Evolutionary conservation across 2,329 filamentous ascomycete genomes (phyloP), one percentile per base, ranked within the genome.

Genomic region (Fusarium compactum): DNA sequence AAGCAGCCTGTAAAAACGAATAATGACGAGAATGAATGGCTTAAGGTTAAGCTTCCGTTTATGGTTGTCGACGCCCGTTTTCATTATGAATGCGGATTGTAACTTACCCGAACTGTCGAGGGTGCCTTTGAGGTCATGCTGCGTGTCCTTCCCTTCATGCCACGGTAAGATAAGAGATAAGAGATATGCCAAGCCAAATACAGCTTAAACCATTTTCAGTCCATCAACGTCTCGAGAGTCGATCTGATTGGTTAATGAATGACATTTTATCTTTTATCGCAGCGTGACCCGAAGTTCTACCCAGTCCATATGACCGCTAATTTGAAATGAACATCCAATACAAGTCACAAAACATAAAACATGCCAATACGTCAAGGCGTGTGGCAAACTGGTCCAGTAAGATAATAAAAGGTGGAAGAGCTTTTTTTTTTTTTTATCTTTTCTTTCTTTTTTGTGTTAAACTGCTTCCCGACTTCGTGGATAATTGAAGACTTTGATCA

Each of bases 1-100:
- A 64, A 24, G 24, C 50, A 45, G 38, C 20, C 18, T 10, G 1
- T 4, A 6, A 29, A 0, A 5, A 9, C 9, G 2, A 12, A 8
- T 15, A 34, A 24, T 6, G 16, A 24, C 15, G 2, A 32, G 6
- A 10, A 2, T 12, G 2, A 1, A 20, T 41, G 40, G 44, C 50
- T 64, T 50, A 2, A 2, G 2, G 1, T 64, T 58, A 64, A 64
- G 44, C 59, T 64, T 64, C 38, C 44, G 50, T 58, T 64, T 64
- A 50, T 38, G 51, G 61, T 64, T 64, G 38, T 32, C 18, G 1
- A 22, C 6, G 50, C 7, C 25, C 25, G 18, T 32, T 64, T n/a
- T 27, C 11, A n/a, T n/a, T 8, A 27, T 16, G 32, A 52, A 52
- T 41, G 32, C 50, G 24, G 24, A 41, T 52, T 41, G 25, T 12